These are phyloP conservation scores for Alternaria angustiovoidea DNA, from an alignment of 2,329 filamentous ascomycete genomes.

Conservation along the genomic window DNA sequence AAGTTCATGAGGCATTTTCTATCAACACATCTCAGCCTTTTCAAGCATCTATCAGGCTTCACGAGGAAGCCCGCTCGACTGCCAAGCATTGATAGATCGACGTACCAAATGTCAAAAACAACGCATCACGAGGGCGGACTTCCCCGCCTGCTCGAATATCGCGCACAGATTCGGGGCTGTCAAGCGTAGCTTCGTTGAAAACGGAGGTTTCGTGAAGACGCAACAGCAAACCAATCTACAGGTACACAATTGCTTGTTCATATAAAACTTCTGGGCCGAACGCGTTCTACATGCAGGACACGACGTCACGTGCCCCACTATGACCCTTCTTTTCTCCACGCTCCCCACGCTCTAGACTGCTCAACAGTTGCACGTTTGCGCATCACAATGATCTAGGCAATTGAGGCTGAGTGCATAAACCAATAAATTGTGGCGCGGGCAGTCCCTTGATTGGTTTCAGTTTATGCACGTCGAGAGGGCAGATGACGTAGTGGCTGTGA, in stretches of 20 bases:
- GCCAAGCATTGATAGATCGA: constrained; percentile 11
- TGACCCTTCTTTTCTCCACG: constrained; percentile 5
- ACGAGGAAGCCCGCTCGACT: constrained; percentile 5
- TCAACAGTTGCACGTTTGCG: neutral
- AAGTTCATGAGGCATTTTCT: constrained; percentile 12
- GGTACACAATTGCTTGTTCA: neutral
- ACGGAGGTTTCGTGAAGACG: neutral
- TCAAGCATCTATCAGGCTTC: neutral
- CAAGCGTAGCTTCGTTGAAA: neutral
- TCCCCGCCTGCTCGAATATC: neutral
- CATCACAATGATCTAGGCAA: constrained; percentile 3
- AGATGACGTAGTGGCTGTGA: constrained; percentile 31
- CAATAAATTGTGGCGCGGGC: constrained; percentile 6
- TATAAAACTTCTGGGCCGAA: neutral
- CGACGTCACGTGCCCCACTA: constrained; percentile 9
- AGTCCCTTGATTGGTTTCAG: constrained; percentile 5
- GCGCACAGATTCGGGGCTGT: neutral
- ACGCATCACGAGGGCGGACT: constrained; percentile 11
- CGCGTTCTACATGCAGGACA: neutral
- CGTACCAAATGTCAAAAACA: constrained; percentile 8
- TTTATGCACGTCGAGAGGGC: constrained; percentile 2
- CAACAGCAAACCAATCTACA: neutral
- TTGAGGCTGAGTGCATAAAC: constrained; percentile 19
- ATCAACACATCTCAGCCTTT: neutral
- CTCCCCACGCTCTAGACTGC: constrained; percentile 9